Evolutionary conservation across 306 rosid species (phyloP).

Genomic region (Pyrus betulifolia): DNA sequence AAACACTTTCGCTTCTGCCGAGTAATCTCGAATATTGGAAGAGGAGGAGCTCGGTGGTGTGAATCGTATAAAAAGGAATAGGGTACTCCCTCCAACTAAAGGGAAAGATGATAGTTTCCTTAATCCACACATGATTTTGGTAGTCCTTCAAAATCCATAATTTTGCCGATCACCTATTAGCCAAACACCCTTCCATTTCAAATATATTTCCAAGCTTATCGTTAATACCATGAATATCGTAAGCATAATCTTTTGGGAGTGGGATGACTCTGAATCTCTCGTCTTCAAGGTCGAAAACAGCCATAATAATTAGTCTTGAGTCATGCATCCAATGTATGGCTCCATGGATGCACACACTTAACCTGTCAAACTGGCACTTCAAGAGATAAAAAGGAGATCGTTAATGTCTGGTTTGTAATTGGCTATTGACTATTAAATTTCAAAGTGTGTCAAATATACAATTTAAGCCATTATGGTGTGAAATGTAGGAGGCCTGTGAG

Average conservation of each 20-base stretch:
- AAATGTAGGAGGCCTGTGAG: too few species aligned
- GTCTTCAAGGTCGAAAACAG: not conserved
- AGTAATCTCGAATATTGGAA: not conserved
- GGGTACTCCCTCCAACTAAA: not conserved
- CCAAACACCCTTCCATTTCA: not conserved
- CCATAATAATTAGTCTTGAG: not conserved
- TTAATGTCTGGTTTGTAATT: not conserved
- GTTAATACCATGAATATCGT: too few species aligned
- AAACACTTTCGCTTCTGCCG: not conserved
- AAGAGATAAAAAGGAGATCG: not conserved
- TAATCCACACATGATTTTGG: not conserved
- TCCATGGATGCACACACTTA: not conserved
- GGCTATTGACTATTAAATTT: too few species aligned
- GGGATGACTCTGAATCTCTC: not conserved
- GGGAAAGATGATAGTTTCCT: not conserved
- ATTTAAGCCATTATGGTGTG: too few species aligned
- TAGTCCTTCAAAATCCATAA: slow-evolving; percentile 4
- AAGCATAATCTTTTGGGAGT: not conserved
- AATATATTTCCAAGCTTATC: not conserved
- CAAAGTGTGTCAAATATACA: too few species aligned
- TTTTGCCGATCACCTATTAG: not conserved
- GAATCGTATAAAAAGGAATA: not conserved
- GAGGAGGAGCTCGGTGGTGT: not conserved
- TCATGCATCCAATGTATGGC: not conserved
- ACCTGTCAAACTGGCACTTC: not conserved